Conservation (phyloP, 768 basidiomycete genomes). For the Boletus sp. region DNA sequence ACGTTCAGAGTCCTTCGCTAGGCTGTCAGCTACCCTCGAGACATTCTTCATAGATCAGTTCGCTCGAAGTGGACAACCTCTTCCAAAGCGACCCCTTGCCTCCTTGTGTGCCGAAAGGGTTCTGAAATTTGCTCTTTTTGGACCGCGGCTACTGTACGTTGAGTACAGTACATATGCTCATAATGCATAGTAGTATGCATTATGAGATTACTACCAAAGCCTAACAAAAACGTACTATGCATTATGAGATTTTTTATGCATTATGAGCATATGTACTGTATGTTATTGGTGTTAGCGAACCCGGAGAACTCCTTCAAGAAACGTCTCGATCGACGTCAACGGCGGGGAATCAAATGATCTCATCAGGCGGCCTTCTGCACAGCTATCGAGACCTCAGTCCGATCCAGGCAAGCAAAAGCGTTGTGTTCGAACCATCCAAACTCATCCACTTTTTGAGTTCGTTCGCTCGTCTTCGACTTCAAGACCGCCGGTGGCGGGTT, state of each 20-base stretch:
- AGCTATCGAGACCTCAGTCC: slow-evolving; percentile 28
- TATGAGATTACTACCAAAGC: no score
- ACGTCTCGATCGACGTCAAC: slow-evolving; percentile 48
- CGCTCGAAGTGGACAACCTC: slow-evolving; percentile 29
- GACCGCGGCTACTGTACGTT: slow-evolving; percentile 51
- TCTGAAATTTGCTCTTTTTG: slow-evolving; percentile 5
- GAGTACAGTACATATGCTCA: no score
- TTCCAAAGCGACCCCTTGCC: slow-evolving; percentile 28
- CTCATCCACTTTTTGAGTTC: slow-evolving; percentile 55
- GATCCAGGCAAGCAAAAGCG: slow-evolving; percentile 45
- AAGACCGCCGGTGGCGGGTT: slow-evolving; percentile 8
- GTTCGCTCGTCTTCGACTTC: slow-evolving; percentile 26
- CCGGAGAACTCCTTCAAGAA: slow-evolving; percentile 29
- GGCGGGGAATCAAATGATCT: slow-evolving; percentile 50
- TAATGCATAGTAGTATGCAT: no score
- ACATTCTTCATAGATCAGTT: slow-evolving; percentile 38
- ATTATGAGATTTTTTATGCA: no score
- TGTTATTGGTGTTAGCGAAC: slow-evolving; percentile 36
- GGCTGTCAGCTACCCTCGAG: slow-evolving; percentile 46
- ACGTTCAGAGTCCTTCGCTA: slow-evolving; percentile 47
- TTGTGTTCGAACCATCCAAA: slow-evolving; percentile 64
- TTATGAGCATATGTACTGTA: no score
- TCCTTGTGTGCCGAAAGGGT: background rate
- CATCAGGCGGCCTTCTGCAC: slow-evolving; percentile 45
- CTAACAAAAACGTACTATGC: no score